Base-by-base conservation (phyloP, 2,329 filamentous ascomycete genomes). In the Trichoderma harzianum region DNA sequence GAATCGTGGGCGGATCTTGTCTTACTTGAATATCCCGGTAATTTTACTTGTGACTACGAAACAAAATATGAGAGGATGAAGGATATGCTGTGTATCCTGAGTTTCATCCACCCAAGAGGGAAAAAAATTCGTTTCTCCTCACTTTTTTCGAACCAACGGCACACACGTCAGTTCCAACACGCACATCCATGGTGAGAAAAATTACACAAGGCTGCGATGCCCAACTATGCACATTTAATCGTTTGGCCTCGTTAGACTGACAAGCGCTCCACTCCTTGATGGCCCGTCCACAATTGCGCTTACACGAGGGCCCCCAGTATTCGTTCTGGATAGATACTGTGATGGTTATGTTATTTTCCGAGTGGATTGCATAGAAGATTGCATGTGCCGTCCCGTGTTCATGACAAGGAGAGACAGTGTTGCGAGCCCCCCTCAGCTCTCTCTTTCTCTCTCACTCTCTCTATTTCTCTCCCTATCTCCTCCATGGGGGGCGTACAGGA, bases 1-100 rank as follows among this genome's bases (percentile, higher is more conserved):
- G 53, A 65, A 71, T 69, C 64, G 39, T 43, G 36, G 32, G 34
- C 65, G 36, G 64, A 72, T 69, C 70, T 72, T 72, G 70, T 72
- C 70, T 72, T 43, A 72, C 64, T 68, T 34, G 51, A 64, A 58
- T 60, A 69, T 58, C 64, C 61, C 47, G 36, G 61, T 32, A 57
- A 64, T 57, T 30, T 43, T 24, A 66, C 39, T 55, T 63, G 64
- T 51, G 43, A 30, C 62, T 57, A 24, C 39, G 58, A 51, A 47
- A 28, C 32, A 36, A 47, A 57, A 57, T 43, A n/a, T 62, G 16
- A 69, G 58, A 69, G 67, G 57, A 51, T 55, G 34, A 47, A 58
- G 21, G 36, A 43, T 66, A 69, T 69, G 70, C 28, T 57, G 70
- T 69, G 64, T 63, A 64, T 47, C 64, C 39, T 32, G 61, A 65